phyloP scores from a whole-genome alignment of 2,329 filamentous ascomycete species.

The Aspergillus hiratsukae region DNA sequence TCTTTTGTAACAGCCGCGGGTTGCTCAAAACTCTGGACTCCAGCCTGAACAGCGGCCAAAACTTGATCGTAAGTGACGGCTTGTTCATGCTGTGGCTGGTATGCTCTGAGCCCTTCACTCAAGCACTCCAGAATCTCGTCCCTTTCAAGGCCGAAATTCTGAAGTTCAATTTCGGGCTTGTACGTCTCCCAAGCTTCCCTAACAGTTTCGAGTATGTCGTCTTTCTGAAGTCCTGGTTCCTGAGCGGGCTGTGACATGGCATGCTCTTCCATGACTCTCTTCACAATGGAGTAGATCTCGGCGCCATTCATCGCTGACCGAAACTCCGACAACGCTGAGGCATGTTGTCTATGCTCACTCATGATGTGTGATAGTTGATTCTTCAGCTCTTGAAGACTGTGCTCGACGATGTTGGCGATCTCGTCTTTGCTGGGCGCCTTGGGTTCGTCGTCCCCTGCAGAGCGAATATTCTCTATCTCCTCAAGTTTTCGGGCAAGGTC shows the following conservation, averaged over 20 bases:
- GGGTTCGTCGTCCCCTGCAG: constrained; percentile 44
- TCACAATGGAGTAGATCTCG: constrained; percentile 80
- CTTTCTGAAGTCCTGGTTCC: constrained; percentile 59
- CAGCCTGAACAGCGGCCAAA: constrained; percentile 78
- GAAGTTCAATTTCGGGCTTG: constrained; percentile 86
- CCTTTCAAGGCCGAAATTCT: constrained; percentile 83
- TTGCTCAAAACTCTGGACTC: constrained; percentile 73
- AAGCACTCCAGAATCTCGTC: constrained; percentile 87
- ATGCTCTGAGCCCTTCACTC: constrained; percentile 77
- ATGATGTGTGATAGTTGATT: constrained; percentile 78
- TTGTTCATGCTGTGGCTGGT: constrained; percentile 50
- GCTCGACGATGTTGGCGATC: constrained; percentile 70
- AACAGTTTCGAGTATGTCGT: constrained; percentile 82
- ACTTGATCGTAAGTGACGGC: constrained; percentile 78
- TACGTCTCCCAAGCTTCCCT: constrained; percentile 90
- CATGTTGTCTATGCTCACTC: constrained; percentile 67
- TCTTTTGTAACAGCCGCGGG: constrained; percentile 69
- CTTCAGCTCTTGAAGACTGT: constrained; percentile 76
- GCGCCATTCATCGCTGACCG: constrained; percentile 68
- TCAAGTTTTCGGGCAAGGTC: constrained; percentile 77
- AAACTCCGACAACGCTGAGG: constrained; percentile 59
- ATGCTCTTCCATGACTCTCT: constrained; percentile 62
- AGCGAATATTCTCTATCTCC: constrained; percentile 52
- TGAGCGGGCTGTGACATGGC: constrained; percentile 55
- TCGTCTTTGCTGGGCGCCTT: constrained; percentile 59